Evolutionary conservation across 2,329 filamentous ascomycete species (phyloP).

Genomic region (Eutypella sp.): DNA sequence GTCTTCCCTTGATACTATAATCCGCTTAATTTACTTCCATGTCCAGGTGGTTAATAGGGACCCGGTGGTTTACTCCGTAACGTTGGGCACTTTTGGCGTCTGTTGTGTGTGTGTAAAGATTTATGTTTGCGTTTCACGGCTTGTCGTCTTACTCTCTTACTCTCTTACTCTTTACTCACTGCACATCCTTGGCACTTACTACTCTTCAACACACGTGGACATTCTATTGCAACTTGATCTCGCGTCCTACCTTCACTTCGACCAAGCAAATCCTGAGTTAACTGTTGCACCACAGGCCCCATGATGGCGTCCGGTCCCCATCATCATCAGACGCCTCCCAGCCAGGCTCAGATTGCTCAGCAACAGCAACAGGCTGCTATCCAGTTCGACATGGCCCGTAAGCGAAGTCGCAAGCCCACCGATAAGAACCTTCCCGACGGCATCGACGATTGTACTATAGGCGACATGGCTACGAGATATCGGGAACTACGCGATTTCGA

Average conservation of each 20-base stretch:
- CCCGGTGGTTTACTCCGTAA: no score
- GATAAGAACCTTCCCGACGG: conserved; percentile 94
- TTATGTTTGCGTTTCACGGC: conserved; percentile 1
- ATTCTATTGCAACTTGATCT: no score
- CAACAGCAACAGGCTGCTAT: conserved; percentile 48
- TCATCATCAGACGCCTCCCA: conserved; percentile 45
- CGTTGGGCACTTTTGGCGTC: neutral
- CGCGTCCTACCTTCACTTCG: no score
- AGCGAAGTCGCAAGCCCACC: conserved; percentile 82
- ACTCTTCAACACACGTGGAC: no score
- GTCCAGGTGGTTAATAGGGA: no score
- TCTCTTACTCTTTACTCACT: no score
- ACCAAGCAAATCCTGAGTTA: no score
- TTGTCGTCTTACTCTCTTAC: neutral
- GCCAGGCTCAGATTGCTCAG: conserved; percentile 47
- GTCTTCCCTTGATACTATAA: neutral
- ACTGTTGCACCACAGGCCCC: conserved; percentile 35
- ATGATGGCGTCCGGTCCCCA: conserved; percentile 53
- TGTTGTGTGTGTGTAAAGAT: neutral
- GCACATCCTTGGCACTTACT: no score
- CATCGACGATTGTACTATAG: conserved; percentile 75
- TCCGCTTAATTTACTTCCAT: no score
- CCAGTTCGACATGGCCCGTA: conserved; percentile 63
- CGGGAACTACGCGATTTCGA: conserved; percentile 80
- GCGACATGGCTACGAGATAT: conserved; percentile 78